Evolutionary conservation across 2,329 filamentous ascomycete species (phyloP), one percentile per base, ranked within the genome.

Genomic region (Colletotrichum sp.): DNA sequence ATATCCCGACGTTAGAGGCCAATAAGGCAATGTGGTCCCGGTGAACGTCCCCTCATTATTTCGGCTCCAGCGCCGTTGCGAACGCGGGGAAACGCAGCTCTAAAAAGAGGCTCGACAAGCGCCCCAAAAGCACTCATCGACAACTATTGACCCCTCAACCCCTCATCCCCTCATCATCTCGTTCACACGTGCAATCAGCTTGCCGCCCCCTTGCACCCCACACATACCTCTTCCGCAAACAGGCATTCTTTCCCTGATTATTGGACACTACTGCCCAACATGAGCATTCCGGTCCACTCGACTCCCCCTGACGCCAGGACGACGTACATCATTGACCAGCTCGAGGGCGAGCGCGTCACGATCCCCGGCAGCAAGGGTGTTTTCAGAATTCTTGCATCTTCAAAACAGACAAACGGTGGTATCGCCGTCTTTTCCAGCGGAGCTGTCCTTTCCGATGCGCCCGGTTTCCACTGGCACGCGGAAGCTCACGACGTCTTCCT

Each of bases 401-500:
- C 88, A 6, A 88, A 88, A 77, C 88, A 90, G 78, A 90, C 87
- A 4, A 83, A 87, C 78, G 87, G 88, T 44, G 82, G 86, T 19
- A 90, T 90, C 79, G 86, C 88, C 5, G 85, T 90, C 16, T 89
- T 90, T 74, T 82, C 84, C 5, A 89, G 87, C 57, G 88, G 87
- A 8, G 88, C 87, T 0, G 86, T 87, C 3, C 82, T 87, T 6
- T 83, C 84, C 6, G 86, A 85, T 59, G 86, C 87, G 0, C 86
- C 87, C 4, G 90, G 90, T 0, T 92, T 91, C 78, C 90, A 92
- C 80, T 91, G 87, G 78, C 90, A 92, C 78, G 85, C 86, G 36
- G 86, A 91, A 67, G 88, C 90, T 0, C 90, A 91, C 78, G 90
- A 91, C 79, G 87, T 91, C 6, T 92, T 91, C 78, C 82, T 91